Evolutionary conservation across 176 grass and related monocot genomes (phyloP).

Genomic region (Ampelocalamus luodianensis): DNA sequence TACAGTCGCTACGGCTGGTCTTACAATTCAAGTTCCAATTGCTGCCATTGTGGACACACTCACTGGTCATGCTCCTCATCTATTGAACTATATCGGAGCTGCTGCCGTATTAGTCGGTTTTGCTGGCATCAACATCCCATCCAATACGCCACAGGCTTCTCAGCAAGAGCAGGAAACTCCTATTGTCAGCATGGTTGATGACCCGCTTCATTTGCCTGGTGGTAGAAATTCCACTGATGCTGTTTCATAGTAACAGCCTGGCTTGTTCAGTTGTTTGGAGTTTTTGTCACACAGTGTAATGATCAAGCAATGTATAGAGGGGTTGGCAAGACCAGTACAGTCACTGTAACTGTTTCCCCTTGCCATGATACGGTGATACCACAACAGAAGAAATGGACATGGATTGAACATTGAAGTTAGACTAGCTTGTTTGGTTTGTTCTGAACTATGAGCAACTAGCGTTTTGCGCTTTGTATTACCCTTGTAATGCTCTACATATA

Average conservation of each 20-base stretch:
- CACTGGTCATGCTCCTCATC: slow-evolving; percentile 76
- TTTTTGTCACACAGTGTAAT: background rate
- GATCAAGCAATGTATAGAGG: background rate
- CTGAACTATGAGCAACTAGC: background rate
- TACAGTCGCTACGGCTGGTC: slow-evolving; percentile 91
- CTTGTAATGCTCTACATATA: background rate
- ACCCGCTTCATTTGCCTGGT: slow-evolving; percentile 37
- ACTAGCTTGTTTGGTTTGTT: background rate
- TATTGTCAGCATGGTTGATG: slow-evolving; percentile 47
- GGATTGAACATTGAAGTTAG: slow-evolving; percentile 7
- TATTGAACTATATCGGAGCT: slow-evolving; percentile 73
- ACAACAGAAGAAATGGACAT: slow-evolving; percentile 8
- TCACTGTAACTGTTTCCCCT: background rate
- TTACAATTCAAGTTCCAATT: slow-evolving; percentile 94
- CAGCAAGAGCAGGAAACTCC: slow-evolving; percentile 55
- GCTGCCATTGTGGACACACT: slow-evolving; percentile 83
- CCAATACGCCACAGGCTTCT: slow-evolving; percentile 36
- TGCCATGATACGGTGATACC: background rate
- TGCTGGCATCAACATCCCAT: slow-evolving; percentile 82
- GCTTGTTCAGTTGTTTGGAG: background rate
- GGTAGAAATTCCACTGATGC: slow-evolving; percentile 30
- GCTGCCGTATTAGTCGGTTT: slow-evolving; percentile 85
- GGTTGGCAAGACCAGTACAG: background rate
- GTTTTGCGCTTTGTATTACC: background rate
- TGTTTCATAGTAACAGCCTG: slow-evolving; percentile 18